phyloP scores from a whole-genome alignment of 805 yeast genomes.

The Candida pseudofarinosa region DNA sequence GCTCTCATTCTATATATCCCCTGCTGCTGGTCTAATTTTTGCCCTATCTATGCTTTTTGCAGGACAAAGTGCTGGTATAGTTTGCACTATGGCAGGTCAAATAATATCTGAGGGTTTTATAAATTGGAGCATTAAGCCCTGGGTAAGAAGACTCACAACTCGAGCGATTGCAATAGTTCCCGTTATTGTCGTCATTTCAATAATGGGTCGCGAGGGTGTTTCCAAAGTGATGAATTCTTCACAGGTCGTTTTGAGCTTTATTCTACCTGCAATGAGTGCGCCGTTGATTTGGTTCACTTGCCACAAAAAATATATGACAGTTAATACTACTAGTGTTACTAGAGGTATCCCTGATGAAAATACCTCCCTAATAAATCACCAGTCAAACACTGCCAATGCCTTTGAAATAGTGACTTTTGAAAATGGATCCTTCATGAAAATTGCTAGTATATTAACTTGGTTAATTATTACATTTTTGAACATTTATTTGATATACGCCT shows the following conservation, averaged over 20 bases:
- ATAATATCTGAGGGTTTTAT: constrained; percentile 44
- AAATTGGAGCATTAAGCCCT: constrained; percentile 41
- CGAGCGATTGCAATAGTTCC: constrained; percentile 41
- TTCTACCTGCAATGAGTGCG: constrained; percentile 41
- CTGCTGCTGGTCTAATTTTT: constrained; percentile 42
- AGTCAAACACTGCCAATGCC: constrained; percentile 3
- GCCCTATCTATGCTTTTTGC: constrained; percentile 44
- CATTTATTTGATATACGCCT: constrained; percentile 37
- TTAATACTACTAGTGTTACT: constrained; percentile 19
- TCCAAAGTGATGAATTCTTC: constrained; percentile 43
- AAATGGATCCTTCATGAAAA: constrained; percentile 31
- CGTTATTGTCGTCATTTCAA: constrained; percentile 32
- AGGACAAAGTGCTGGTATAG: constrained; percentile 47
- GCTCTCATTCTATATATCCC: constrained; percentile 40
- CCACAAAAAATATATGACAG: constrained; percentile 37
- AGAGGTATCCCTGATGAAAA: constrained; percentile 9
- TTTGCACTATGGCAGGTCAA: constrained; percentile 48
- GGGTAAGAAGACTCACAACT: constrained; percentile 41
- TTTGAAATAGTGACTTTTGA: constrained; percentile 30
- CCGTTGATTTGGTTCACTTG: constrained; percentile 44
- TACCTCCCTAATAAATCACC: constrained; percentile 9
- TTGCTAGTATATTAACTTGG: constrained; percentile 37
- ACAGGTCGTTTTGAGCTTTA: constrained; percentile 42
- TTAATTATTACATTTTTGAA: constrained; percentile 35
- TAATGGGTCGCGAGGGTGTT: constrained; percentile 42